These are phyloP conservation scores for Suhomyces wounanorum DNA, from an alignment of 1,139 yeast species.

Conservation along the genomic window DNA sequence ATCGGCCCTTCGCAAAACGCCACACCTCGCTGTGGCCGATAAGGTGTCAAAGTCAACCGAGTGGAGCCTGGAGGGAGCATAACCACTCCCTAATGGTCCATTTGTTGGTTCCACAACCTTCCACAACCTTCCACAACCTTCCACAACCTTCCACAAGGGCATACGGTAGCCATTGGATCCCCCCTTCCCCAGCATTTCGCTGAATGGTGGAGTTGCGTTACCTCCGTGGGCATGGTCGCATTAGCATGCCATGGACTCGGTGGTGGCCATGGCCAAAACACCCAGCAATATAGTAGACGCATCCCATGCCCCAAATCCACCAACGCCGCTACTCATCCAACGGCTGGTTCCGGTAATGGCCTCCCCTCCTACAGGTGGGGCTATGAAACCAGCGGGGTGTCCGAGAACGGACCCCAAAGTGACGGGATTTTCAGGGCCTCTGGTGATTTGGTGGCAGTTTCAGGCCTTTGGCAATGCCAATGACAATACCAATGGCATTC, in stretches of 20 bases:
- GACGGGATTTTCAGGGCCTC: background rate
- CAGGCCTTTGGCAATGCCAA: no score
- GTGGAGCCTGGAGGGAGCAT: background rate
- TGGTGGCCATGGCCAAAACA: no score
- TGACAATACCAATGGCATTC: no score
- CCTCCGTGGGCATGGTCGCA: no score
- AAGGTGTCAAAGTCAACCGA: background rate
- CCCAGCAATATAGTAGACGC: no score
- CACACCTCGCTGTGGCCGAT: conserved; percentile 1
- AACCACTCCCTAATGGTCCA: no score
- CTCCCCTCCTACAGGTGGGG: background rate
- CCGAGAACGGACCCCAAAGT: background rate
- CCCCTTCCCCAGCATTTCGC: no score
- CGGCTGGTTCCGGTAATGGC: background rate
- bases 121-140: no score
- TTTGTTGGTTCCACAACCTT: background rate
- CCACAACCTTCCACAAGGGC: no score
- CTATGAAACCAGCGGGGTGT: background rate
- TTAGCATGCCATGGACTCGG: no score
- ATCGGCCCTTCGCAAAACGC: conserved; percentile 2
- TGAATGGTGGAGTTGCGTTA: no score
- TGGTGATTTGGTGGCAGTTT: background rate
- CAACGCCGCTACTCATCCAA: background rate
- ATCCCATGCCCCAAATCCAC: background rate
- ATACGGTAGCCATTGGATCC: no score